These are phyloP conservation scores for Neofusicoccum parvum DNA, from an alignment of 2,329 filamentous ascomycete species.

Conservation along the genomic window DNA sequence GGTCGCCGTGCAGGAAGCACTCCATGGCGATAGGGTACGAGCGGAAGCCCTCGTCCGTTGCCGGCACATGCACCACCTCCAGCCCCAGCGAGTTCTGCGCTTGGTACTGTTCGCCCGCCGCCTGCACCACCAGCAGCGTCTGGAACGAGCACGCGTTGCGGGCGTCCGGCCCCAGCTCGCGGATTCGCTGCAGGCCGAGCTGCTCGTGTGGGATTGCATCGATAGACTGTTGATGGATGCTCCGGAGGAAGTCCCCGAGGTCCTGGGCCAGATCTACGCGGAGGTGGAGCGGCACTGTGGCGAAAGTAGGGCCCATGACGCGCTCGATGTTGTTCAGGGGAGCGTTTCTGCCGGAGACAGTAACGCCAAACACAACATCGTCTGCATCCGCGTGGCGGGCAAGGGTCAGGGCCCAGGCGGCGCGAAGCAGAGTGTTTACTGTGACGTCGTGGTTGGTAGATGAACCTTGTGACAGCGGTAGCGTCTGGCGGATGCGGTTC, in stretches of 20 bases:
- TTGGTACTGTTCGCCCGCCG: constrained; percentile 55
- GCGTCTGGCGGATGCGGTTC: background rate
- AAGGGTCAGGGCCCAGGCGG: constrained; percentile 30
- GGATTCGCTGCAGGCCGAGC: background rate
- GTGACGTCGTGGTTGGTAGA: constrained; percentile 21
- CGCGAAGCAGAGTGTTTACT: constrained; percentile 27
- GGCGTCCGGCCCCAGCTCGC: background rate
- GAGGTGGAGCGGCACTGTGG: constrained; percentile 31
- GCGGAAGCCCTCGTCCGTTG: constrained; percentile 21
- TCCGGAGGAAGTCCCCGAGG: constrained; percentile 16
- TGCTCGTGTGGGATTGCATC: background rate
- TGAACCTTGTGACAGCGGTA: background rate
- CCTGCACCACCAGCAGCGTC: constrained; percentile 25
- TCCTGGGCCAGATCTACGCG: constrained; percentile 24
- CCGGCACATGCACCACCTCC: background rate
- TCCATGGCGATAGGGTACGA: constrained; percentile 4
- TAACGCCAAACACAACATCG: constrained; percentile 32
- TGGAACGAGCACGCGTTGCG: constrained; percentile 21
- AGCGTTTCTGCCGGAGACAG: constrained; percentile 29
- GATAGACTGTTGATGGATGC: background rate
- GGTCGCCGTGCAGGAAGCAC: background rate
- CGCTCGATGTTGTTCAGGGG: constrained; percentile 24
- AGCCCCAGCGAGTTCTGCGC: constrained; percentile 10
- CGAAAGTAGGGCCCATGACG: constrained; percentile 32
- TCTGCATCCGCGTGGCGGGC: constrained; percentile 25